Base-by-base conservation (phyloP, 805 yeast species). In the Wickerhamomyces canadensis region DNA sequence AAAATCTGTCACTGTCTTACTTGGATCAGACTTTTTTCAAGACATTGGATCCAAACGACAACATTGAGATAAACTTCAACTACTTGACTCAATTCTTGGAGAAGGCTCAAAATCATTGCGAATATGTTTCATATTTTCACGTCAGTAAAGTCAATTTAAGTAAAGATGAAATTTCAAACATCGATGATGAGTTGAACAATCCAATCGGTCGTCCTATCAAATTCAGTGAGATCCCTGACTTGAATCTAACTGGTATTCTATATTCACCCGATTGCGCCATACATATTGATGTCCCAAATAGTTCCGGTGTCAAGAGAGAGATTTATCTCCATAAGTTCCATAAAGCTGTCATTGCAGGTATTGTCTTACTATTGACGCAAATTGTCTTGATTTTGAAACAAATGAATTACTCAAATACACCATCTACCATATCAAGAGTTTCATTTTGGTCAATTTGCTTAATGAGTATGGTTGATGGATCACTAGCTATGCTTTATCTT, bases 181-280 rank as follows among this genome's bases (percentile, higher is more conserved):
- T 89, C 22, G 96, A 89, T 47, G 70, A 76, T 26, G 98, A 89
- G 56, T 60, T 88, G 16, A 55, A 47, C 10, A 65, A 71, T 43
- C 97, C 96, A 1, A 54, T 73, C n/a, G 97, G 97, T 0, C 65
- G 84, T 42, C 96, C 96, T 2, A 70, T 79, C 13, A 68, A 72
- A 14, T 46, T 62, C 19, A 47, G 60, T 11, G 41, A 52, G 1
- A 54, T 80, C 5, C 96, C 96, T 0, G 50, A 58, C 0, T 45
- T 89, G 14, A 62, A 61, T 23, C 50, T 89, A 9, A 56, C 70
- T 2, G 87, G 82, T 6, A 44, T 86, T 12, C 41, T 86, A 15
- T 88, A 84, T 52, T 86, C 96, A 0, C 97, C 97, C 0, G 95
- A 89, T 54, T 89, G 98, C 65, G 95, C 89, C 0, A 52, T 81